phyloP scores from a whole-genome alignment of 257 asterid genomes.

The Scutellaria minor region DNA sequence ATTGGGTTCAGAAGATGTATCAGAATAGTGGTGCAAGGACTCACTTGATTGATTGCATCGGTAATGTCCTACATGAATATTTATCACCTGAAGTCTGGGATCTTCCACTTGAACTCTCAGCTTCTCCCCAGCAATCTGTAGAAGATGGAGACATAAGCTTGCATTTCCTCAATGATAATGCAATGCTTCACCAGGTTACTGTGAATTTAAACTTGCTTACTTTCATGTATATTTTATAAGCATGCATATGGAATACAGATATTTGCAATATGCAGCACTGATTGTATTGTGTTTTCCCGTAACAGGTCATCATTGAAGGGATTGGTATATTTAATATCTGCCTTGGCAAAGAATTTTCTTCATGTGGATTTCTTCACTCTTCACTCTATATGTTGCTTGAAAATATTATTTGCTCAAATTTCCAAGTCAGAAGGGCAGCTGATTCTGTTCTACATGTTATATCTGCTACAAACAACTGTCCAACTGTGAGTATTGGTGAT shows the following conservation, averaged over 20 bases:
- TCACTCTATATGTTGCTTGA: slow-evolving; percentile 90
- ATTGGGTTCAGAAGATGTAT: slow-evolving; percentile 45
- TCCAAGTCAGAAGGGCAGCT: slow-evolving; percentile 77
- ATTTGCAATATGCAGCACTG: slow-evolving; percentile 23
- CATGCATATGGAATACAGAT: slow-evolving; percentile 10
- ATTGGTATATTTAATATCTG: slow-evolving; percentile 76
- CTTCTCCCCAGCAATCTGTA: slow-evolving; percentile 54
- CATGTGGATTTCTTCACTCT: slow-evolving; percentile 91
- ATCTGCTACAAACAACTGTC: slow-evolving; percentile 67
- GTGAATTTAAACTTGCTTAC: slow-evolving; percentile 21
- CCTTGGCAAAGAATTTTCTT: slow-evolving; percentile 75
- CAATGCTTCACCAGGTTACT: slow-evolving; percentile 88
- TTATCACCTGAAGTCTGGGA: slow-evolving; percentile 92
- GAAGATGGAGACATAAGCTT: slow-evolving; percentile 61
- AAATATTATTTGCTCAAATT: slow-evolving; percentile 84
- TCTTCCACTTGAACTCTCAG: slow-evolving; percentile 69
- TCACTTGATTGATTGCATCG: slow-evolving; percentile 74
- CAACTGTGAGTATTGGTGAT: slow-evolving; percentile 66
- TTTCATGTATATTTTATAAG: slow-evolving; percentile 23
- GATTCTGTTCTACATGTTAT: slow-evolving; percentile 74
- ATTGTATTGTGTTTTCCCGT: slow-evolving; percentile 21
- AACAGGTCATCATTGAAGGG: slow-evolving; percentile 89
- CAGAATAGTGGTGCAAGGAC: slow-evolving; percentile 47
- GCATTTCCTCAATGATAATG: slow-evolving; percentile 76
- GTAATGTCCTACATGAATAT: slow-evolving; percentile 85